phyloP scores from a whole-genome alignment of 352 stramenopile genomes.

The Stephanocyclus meneghinianus region DNA sequence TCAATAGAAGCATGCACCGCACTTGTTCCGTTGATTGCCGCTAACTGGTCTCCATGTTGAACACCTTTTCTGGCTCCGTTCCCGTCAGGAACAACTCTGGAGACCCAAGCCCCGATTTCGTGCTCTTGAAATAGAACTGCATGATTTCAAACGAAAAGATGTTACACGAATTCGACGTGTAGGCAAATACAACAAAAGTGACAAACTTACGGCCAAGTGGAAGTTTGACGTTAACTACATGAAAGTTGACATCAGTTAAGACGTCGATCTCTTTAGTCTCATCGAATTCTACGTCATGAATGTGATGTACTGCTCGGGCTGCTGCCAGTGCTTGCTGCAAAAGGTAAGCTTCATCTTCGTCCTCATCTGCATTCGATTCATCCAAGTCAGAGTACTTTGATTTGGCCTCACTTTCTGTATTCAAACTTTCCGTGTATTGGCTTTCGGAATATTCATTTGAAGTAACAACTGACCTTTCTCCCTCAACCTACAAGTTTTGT shows the following conservation, averaged over 20 bases:
- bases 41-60: constrained; percentile 76
- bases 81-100: constrained; percentile 60
- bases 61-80: constrained; percentile 61
- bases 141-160: not conserved
- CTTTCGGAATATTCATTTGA: not conserved
- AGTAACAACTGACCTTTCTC: not conserved
- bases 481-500: not conserved
- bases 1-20: constrained; percentile 70
- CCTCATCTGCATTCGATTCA: constrained; percentile 18
- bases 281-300: constrained; percentile 67
- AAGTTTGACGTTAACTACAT: constrained; percentile 65
- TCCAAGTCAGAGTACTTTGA: constrained; percentile 15
- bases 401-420: constrained; percentile 6
- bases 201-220: constrained; percentile 72
- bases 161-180: not conserved
- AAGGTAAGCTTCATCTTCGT: constrained; percentile 48
- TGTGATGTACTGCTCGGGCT: constrained; percentile 63
- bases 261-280: constrained; percentile 67
- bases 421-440: not conserved
- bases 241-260: constrained; percentile 71
- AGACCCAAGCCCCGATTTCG: constrained; percentile 72
- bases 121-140: constrained; percentile 79
- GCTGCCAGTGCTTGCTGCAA: constrained; percentile 58
- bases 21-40: constrained; percentile 69
- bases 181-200: constrained; percentile 6